Percentiles rank a stretch among this genome's conserved stretches.
These are phyloP conservation scores for Fusarium verrucosum DNA, from an alignment of 2,329 filamentous ascomycete species.

Conservation along the genomic window DNA sequence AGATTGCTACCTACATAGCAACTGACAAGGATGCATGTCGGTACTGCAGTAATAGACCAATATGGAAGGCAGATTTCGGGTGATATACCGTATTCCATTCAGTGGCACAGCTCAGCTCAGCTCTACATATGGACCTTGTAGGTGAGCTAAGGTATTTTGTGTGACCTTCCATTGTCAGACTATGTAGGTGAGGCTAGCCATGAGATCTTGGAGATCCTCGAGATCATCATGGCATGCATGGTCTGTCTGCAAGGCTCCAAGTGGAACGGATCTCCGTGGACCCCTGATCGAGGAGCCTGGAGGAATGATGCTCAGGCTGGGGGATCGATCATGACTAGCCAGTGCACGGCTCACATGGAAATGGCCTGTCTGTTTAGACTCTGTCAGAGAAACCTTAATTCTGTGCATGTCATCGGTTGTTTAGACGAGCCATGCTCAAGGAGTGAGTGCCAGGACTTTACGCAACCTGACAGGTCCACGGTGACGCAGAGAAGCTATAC, in stretches of 20 bases:
- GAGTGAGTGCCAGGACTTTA: not conserved
- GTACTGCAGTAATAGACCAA: conserved; percentile 15
- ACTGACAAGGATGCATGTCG: conserved; percentile 10
- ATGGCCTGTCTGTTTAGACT: not conserved
- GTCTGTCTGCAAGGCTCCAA: conserved; percentile 42
- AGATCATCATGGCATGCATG: conserved; percentile 52
- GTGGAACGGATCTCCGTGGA: conserved; percentile 46
- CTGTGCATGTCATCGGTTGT: not conserved
- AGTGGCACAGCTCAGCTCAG: not conserved
- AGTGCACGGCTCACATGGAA: not conserved
- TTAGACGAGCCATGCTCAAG: not conserved
- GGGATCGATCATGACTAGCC: conserved; percentile 1
- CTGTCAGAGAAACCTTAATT: conserved; percentile 10
- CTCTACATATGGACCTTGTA: not conserved
- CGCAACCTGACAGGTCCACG: not conserved
- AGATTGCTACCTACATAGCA: conserved; percentile 6
- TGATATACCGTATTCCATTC: not conserved
- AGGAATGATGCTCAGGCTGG: conserved; percentile 59
- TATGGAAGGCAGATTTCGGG: conserved; percentile 35
- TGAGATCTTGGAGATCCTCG: conserved; percentile 54
- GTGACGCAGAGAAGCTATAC: not conserved
- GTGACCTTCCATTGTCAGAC: conserved; percentile 37
- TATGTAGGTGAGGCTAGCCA: conserved; percentile 45
- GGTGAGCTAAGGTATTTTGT: not conserved
- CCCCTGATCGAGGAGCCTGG: conserved; percentile 36